These are phyloP conservation scores for Emydomyces testavorans DNA, from an alignment of 2,329 filamentous ascomycete species.

Conservation along the genomic window DNA sequence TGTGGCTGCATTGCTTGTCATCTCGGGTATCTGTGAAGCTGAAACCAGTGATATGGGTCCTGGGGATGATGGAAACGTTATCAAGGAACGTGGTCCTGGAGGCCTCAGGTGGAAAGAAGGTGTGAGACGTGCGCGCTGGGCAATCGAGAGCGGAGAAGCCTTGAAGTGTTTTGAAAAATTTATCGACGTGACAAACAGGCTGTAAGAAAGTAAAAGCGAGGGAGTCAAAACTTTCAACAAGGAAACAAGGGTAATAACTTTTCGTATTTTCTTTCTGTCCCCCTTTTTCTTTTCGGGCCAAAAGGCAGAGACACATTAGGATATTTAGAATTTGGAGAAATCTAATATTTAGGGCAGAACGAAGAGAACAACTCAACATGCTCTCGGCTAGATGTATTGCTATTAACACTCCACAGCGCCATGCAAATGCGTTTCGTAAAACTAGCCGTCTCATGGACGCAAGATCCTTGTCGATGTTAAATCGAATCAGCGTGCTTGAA, in stretches of 20 bases:
- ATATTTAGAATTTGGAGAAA: background rate
- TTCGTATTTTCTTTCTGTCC: background rate
- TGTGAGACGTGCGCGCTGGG: slow-evolving; percentile 74
- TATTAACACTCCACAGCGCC: slow-evolving; percentile 15
- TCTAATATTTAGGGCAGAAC: background rate
- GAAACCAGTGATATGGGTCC: slow-evolving; percentile 67
- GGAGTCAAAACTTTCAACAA: slow-evolving; percentile 4
- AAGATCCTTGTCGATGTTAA: background rate
- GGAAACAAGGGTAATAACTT: background rate
- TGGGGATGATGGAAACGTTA: slow-evolving; percentile 68
- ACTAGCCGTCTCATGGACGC: background rate
- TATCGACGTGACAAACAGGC: slow-evolving; percentile 63
- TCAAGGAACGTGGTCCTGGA: slow-evolving; percentile 71
- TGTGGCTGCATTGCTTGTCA: slow-evolving; percentile 74
- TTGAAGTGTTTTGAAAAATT: slow-evolving; percentile 72
- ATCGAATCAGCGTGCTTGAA: slow-evolving; percentile 66
- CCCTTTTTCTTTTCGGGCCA: background rate
- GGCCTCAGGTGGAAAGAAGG: slow-evolving; percentile 92
- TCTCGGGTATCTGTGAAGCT: slow-evolving; percentile 74
- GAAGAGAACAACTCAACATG: slow-evolving; percentile 4
- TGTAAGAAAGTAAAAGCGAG: no score
- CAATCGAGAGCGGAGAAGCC: slow-evolving; percentile 75
- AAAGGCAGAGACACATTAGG: no score
- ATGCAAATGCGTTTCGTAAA: slow-evolving; percentile 14
- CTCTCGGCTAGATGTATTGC: slow-evolving; percentile 1